phyloP scores from a whole-genome alignment of 139 green algal species.

The Limnomonas spitsbergensis region DNA sequence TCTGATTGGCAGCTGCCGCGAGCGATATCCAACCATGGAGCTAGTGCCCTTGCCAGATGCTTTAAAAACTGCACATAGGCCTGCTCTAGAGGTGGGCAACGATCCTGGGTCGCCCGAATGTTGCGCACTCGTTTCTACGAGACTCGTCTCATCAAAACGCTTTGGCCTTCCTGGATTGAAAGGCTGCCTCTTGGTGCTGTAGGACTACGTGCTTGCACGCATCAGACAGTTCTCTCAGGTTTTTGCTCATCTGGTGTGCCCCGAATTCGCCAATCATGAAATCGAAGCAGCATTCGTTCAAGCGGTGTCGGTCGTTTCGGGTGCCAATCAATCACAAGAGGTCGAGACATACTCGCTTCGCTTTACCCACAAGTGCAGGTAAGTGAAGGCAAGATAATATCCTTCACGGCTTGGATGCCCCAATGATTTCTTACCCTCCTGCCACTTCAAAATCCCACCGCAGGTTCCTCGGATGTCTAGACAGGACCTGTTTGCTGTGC shows the following conservation, averaged over 20 bases:
- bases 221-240: conserved; percentile 42
- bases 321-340: background rate
- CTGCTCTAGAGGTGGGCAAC: conserved; percentile 11
- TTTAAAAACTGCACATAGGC: background rate
- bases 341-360: background rate
- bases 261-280: conserved; percentile 20
- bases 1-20: too few species aligned
- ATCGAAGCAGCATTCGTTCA: conserved; percentile 29
- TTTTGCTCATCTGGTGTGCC: conserved; percentile 36
- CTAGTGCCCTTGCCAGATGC: background rate
- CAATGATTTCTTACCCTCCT: background rate
- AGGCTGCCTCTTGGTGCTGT: conserved; percentile 4
- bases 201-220: conserved; percentile 40
- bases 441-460: too few species aligned
- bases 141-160: too few species aligned
- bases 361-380: conserved; percentile 21
- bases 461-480: conserved; percentile 31
- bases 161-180: too few species aligned
- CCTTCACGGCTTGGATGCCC: background rate
- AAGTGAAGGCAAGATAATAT: background rate
- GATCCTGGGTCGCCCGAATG: background rate
- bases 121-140: background rate
- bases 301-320: conserved; percentile 18
- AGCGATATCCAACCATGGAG: background rate
- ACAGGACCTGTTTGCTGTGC: conserved; percentile 46